Evolutionary conservation across 1,284 basidiomycete species (phyloP).

Genomic region (Irpex sp.): DNA sequence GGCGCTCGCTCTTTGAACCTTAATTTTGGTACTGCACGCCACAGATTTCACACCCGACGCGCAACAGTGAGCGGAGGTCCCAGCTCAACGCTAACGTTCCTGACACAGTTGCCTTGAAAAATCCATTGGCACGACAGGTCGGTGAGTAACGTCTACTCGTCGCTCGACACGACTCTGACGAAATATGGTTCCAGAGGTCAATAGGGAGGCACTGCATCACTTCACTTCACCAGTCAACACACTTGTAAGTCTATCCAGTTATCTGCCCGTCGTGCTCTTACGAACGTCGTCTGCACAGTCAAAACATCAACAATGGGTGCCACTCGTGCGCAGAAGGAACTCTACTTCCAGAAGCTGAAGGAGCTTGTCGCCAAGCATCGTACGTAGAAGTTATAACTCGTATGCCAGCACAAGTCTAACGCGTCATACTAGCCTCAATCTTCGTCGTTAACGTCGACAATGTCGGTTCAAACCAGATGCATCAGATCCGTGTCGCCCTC

Average conservation of each 20-base stretch:
- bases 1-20: conserved; percentile 16
- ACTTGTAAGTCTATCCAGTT: conserved; percentile 17
- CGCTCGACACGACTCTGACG: conserved; percentile 2
- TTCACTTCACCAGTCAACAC: conserved; percentile 12
- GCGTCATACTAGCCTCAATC: conserved; percentile 71
- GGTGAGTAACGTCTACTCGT: conserved; percentile 4
- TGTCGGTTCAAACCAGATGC: conserved; percentile 99
- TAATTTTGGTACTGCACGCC: conserved; percentile 27
- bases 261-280: neutral
- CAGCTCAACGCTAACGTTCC: conserved; percentile 8
- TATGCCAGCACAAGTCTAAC: no score
- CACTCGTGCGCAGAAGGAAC: conserved; percentile 85
- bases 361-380: conserved; percentile 90
- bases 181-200: conserved; percentile 59
- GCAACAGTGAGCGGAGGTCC: conserved; percentile 1
- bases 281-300: conserved; percentile 10
- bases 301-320: conserved; percentile 75
- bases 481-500: conserved; percentile 96
- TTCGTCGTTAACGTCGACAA: conserved; percentile 99
- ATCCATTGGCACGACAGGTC: conserved; percentile 76
- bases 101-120: conserved; percentile 70
- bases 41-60: conserved; percentile 10
- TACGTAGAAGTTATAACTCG: conserved; percentile 38
- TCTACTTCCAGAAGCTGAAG: conserved; percentile 95
- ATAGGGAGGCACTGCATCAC: conserved; percentile 71